Conservation (phyloP, 257 asterid genomes). For the Linderniella brevidens region DNA sequence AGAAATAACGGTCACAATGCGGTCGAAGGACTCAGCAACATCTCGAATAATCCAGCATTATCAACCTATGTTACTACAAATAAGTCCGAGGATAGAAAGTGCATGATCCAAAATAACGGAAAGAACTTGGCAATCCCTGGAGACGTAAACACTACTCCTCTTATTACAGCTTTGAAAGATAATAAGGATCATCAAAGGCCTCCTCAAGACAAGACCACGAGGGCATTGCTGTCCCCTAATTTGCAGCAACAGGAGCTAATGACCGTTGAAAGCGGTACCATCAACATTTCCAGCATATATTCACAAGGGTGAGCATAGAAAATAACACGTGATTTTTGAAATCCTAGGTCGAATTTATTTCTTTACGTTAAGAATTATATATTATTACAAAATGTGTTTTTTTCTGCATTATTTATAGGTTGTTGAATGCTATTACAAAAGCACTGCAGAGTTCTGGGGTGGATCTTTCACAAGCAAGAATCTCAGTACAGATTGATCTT, state of each 20-base stretch:
- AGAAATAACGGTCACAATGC: constrained; percentile 33
- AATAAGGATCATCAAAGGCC: constrained; percentile 13
- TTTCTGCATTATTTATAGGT: constrained; percentile 25
- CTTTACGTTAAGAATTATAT: neutral
- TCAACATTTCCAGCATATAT: constrained; percentile 61
- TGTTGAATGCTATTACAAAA: constrained; percentile 60
- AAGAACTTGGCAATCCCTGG: no score
- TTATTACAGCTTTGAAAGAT: neutral
- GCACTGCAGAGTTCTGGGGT: constrained; percentile 80
- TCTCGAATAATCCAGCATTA: constrained; percentile 22
- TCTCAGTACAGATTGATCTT: constrained; percentile 79
- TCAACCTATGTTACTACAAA: no score
- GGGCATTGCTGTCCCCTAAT: no score
- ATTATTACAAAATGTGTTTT: neutral
- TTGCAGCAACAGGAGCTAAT: constrained; percentile 25
- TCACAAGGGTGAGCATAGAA: constrained; percentile 52
- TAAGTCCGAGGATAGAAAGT: no score
- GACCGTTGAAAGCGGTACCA: constrained; percentile 53
- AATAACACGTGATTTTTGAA: neutral
- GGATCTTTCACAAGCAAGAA: constrained; percentile 66
- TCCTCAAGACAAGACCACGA: no score
- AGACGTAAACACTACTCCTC: no score
- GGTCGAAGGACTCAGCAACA: constrained; percentile 28
- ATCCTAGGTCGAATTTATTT: neutral
- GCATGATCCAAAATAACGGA: no score